These are phyloP conservation scores for Penicillium riverlandense DNA, from an alignment of 495 filamentous ascomycete genomes.

Conservation along the genomic window DNA sequence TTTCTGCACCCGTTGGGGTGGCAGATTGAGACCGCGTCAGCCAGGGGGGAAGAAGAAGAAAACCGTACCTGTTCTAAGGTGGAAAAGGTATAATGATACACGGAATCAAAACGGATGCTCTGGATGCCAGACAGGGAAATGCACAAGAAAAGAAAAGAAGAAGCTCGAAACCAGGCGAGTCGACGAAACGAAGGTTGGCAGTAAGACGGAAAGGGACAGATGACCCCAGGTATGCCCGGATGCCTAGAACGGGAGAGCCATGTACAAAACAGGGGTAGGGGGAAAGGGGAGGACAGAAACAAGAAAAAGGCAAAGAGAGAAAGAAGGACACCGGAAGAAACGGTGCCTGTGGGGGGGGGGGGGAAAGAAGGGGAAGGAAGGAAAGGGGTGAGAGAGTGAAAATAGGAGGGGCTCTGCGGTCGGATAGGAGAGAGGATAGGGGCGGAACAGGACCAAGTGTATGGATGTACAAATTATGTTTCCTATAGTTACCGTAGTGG, in stretches of 20 bases:
- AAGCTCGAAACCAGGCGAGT: slow-evolving; percentile 33
- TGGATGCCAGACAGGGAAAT: slow-evolving; percentile 23
- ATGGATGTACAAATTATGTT: no score
- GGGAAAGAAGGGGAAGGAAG: slow-evolving; percentile 9
- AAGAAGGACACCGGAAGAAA: neutral
- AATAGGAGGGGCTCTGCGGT: slow-evolving; percentile 9
- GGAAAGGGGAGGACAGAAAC: slow-evolving; percentile 14
- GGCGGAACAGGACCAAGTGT: no score
- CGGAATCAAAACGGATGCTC: slow-evolving; percentile 20
- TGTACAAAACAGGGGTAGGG: slow-evolving; percentile 26
- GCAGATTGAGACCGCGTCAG: slow-evolving; percentile 20
- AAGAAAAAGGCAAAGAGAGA: slow-evolving; percentile 7
- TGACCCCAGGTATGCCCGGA: slow-evolving; percentile 6
- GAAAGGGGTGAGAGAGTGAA: slow-evolving; percentile 8
- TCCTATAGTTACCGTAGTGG: no score
- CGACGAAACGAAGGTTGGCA: slow-evolving; percentile 30
- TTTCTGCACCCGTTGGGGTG: slow-evolving; percentile 6
- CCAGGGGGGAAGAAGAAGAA: slow-evolving; percentile 5
- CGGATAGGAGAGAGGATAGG: slow-evolving; percentile 6
- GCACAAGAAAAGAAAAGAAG: slow-evolving; percentile 24
- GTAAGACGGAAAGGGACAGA: slow-evolving; percentile 11
- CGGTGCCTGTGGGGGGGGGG: neutral
- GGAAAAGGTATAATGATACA: slow-evolving; percentile 34
- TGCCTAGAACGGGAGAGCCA: slow-evolving; percentile 29
- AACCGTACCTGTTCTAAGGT: slow-evolving; percentile 32